These are phyloP conservation scores for Poteriospumella lacustris DNA, from an alignment of 108 stramenopile genomes.

Conservation along the genomic window DNA sequence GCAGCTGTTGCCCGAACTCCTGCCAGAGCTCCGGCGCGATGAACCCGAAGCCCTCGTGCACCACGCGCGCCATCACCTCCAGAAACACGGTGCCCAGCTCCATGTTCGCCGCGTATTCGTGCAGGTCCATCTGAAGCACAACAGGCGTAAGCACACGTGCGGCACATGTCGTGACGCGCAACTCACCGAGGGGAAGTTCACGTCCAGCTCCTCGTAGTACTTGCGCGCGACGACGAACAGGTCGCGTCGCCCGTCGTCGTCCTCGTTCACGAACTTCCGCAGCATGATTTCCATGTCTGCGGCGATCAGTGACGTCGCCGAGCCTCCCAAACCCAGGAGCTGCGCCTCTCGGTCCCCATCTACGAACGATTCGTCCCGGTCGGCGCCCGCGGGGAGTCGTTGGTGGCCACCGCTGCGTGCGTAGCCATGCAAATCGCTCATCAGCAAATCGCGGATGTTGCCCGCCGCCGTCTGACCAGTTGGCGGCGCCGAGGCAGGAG, in stretches of 20 bases:
- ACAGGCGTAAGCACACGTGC: neutral
- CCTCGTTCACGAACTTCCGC: neutral
- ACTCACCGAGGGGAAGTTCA: constrained; percentile 5
- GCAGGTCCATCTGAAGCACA: neutral
- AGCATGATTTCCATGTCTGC: neutral
- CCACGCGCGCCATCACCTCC: neutral
- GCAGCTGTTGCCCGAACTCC: neutral
- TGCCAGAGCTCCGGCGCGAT: constrained; percentile 11
- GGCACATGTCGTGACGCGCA: neutral
- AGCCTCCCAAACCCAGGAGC: too few relatives aligned
- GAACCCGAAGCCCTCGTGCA: neutral
- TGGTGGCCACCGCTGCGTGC: too few relatives aligned
- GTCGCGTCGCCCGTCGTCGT: neutral
- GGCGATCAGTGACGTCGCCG: too few relatives aligned
- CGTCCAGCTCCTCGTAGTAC: neutral
- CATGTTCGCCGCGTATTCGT: constrained; percentile 16
- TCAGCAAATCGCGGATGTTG: too few relatives aligned
- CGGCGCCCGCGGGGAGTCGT: too few relatives aligned
- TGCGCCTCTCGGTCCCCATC: too few relatives aligned
- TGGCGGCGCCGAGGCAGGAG: too few relatives aligned
- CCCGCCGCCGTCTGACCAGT: too few relatives aligned
- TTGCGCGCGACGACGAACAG: neutral
- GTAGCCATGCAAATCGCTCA: too few relatives aligned
- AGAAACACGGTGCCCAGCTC: neutral
- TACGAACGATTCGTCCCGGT: too few relatives aligned